Evolutionary conservation across 768 basidiomycete genomes (phyloP).

Genomic region (Mycena albidolilacea): DNA sequence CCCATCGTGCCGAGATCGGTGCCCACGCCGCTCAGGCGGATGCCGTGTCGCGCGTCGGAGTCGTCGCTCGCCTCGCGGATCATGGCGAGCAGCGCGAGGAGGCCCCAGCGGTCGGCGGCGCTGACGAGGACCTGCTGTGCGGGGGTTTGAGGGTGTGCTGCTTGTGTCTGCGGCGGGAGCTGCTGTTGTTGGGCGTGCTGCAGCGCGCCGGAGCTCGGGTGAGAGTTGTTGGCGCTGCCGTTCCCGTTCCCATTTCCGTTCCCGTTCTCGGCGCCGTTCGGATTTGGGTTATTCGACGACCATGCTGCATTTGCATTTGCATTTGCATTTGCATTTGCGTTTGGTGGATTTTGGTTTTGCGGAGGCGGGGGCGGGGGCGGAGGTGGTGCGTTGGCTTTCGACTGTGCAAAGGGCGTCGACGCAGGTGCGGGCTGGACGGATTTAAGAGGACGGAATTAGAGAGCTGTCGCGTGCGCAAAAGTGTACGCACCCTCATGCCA

Average conservation of each 20-base stretch:
- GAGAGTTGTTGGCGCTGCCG: slow-evolving; percentile 54
- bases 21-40: slow-evolving; percentile 82
- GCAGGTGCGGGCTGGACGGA: slow-evolving; percentile 46
- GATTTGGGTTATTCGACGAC: slow-evolving; percentile 20
- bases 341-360: slow-evolving; percentile 54
- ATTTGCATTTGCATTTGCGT: slow-evolving; percentile 64
- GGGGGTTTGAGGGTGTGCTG: slow-evolving; percentile 80
- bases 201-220: slow-evolving; percentile 47
- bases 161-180: slow-evolving; percentile 43
- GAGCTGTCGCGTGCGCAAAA: neutral
- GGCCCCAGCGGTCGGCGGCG: slow-evolving; percentile 96
- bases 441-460: slow-evolving; percentile 20
- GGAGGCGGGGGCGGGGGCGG: slow-evolving; percentile 46
- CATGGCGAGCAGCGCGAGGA: slow-evolving; percentile 87
- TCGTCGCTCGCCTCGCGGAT: slow-evolving; percentile 91
- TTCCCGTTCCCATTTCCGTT: slow-evolving; percentile 44
- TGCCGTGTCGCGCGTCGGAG: slow-evolving; percentile 54
- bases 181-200: slow-evolving; percentile 41
- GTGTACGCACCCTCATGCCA: slow-evolving; percentile 58
- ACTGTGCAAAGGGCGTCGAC: slow-evolving; percentile 43
- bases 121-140: slow-evolving; percentile 94
- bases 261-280: slow-evolving; percentile 45
- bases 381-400: slow-evolving; percentile 43
- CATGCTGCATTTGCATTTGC: slow-evolving; percentile 43
- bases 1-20: slow-evolving; percentile 95